These are phyloP conservation scores for Phialophora chinensis DNA, from an alignment of 2,329 filamentous ascomycete species.

Conservation along the genomic window DNA sequence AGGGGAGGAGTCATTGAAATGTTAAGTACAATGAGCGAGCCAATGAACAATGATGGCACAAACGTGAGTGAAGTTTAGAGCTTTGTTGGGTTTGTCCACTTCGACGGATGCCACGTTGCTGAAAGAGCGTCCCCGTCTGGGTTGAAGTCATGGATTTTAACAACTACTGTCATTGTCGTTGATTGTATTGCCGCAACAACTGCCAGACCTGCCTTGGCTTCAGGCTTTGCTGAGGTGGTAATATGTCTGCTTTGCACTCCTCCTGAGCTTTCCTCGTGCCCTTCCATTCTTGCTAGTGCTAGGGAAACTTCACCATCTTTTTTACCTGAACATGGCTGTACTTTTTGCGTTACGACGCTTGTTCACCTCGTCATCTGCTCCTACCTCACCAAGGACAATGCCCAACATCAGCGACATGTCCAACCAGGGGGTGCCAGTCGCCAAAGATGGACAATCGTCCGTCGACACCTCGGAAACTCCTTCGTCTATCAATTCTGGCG, in stretches of 20 bases:
- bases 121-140: not conserved
- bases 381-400: not conserved
- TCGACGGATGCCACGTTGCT: not conserved
- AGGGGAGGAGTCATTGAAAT: not conserved
- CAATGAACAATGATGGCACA: not conserved
- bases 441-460: not conserved
- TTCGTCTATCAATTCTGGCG: not conserved
- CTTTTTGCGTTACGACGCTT: not conserved
- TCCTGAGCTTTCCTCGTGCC: not conserved
- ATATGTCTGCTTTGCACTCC: not conserved
- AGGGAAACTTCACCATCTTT: not conserved
- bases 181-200: not conserved
- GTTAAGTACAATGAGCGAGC: not conserved
- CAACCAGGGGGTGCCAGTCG: not conserved
- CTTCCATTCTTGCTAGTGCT: not conserved
- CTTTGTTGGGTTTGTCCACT: not conserved
- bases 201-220: not conserved
- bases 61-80: not conserved
- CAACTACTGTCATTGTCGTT: not conserved
- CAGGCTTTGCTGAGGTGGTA: not conserved
- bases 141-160: not conserved
- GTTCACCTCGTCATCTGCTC: not conserved
- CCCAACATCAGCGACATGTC: not conserved
- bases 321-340: not conserved
- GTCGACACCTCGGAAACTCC: not conserved